Base-by-base conservation (phyloP, 1,284 basidiomycete species). In the Flammula alnicola region DNA sequence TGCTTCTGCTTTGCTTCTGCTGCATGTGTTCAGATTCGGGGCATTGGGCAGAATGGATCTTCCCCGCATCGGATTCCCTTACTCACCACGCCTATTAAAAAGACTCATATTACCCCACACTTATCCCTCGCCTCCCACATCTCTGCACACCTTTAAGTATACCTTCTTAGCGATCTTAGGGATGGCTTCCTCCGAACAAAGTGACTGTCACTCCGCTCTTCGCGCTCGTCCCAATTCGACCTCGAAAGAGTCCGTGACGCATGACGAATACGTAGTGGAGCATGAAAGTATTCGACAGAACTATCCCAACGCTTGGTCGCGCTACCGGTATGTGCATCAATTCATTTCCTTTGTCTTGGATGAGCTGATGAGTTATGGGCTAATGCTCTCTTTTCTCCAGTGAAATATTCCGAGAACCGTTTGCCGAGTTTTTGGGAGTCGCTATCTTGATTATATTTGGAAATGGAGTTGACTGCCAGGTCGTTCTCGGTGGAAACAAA, bases 361-460 rank as follows among this genome's bases (percentile, higher is more conserved):
- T 3, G 17, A 41, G 5, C 3, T 20, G 29, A 22, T 14, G 22
- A 10, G 20, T 9, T 12, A 30, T 3, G 5, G 14, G 12, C 11
- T 16, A 20, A 45, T 12, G 51, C 42, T 8, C 33, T 3, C 9
- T 23, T 25, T 22, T 29, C 8, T 20, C 26, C 72, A 67, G 65
- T 49, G 57, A 60, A 39, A 56, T 61, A 17, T 61, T 88, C 36
- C 75, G 82, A 50, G 85, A 88, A 64, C 79, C 84, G 14, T 75
- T 75, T 31, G 88, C 86, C 3, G 87, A 90, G 64, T 86, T 88
- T 59, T 63, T 88, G 37, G 74, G 74, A 7, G 65, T 69, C 8
- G 65, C 63, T n/a, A 62, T 77, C 16, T 70, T 90, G 9, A 73
- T 87, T 47, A 76, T 88, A 44, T 82, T 89, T 49, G 88, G 88